Percentiles rank a stretch among this genome's conserved stretches.
These are phyloP conservation scores for Penicillium sp. DNA, from an alignment of 2,329 filamentous ascomycete species.

Conservation along the genomic window DNA sequence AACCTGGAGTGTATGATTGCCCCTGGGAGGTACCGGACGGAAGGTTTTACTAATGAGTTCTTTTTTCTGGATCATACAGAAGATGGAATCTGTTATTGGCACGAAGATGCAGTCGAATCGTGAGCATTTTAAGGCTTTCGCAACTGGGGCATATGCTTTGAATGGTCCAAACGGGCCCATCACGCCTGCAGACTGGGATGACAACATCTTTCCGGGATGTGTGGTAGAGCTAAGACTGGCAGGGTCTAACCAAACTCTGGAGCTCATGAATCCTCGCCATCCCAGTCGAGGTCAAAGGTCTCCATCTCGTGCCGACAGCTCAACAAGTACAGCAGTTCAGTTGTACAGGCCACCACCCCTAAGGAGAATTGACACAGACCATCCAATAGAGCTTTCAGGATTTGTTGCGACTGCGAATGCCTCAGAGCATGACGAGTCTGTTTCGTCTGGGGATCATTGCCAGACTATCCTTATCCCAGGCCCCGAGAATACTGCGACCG, in stretches of 20 bases:
- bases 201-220: conserved; percentile 1
- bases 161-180: conserved; percentile 3
- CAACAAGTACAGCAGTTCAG: not conserved
- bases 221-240: not conserved
- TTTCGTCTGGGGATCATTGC: not conserved
- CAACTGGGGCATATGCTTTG: not conserved
- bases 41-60: not conserved
- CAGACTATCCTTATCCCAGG: not conserved
- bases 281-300: not conserved
- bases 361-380: not conserved
- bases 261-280: not conserved
- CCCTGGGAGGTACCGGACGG: not conserved
- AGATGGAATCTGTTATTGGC: not conserved
- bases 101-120: not conserved
- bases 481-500: not conserved
- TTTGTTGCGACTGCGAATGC: not conserved
- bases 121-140: not conserved
- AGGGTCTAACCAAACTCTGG: not conserved
- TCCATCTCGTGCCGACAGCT: no score
- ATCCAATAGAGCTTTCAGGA: not conserved
- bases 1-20: not conserved
- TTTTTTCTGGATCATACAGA: not conserved
- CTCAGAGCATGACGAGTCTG: not conserved
- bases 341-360: not conserved
- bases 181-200: not conserved